Conservation (phyloP, 2,329 filamentous ascomycete species). For the Colletotrichum sp. region DNA sequence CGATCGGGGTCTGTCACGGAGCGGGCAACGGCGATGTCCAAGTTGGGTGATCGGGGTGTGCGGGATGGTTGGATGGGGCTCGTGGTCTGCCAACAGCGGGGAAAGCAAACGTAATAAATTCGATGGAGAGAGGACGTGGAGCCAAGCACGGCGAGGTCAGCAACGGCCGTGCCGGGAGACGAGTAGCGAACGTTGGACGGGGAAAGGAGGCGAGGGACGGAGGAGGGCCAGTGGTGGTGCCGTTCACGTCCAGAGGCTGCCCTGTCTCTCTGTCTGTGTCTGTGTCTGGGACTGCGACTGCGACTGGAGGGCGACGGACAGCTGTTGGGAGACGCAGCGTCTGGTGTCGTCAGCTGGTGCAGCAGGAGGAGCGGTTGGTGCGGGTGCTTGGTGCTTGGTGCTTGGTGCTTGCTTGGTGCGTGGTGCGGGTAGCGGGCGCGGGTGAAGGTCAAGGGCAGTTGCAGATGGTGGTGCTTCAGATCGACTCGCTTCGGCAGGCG, state of each 20-base stretch:
- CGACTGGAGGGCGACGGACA: neutral
- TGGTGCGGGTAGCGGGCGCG: neutral
- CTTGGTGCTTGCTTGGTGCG: neutral
- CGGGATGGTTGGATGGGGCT: neutral
- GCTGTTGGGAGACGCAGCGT: neutral
- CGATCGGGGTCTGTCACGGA: conserved; percentile 7
- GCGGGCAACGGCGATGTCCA: neutral
- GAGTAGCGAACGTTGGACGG: neutral
- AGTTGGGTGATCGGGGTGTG: neutral
- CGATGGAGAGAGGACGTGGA: neutral
- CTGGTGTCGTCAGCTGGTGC: conserved; percentile 7
- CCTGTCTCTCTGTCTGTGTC: neutral
- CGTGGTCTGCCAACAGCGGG: neutral
- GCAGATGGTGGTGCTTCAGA: neutral
- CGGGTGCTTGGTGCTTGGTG: neutral
- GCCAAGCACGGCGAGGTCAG: neutral
- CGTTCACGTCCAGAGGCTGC: neutral
- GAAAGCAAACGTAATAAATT: conserved; percentile 10
- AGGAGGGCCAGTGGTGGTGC: neutral
- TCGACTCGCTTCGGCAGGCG: neutral
- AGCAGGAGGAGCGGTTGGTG: neutral
- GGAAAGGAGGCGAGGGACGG: neutral
- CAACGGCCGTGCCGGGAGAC: neutral
- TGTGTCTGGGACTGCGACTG: neutral
- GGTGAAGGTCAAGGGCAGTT: neutral